Conservation (phyloP, 257 asterid species). For the Solanum etuberosum region DNA sequence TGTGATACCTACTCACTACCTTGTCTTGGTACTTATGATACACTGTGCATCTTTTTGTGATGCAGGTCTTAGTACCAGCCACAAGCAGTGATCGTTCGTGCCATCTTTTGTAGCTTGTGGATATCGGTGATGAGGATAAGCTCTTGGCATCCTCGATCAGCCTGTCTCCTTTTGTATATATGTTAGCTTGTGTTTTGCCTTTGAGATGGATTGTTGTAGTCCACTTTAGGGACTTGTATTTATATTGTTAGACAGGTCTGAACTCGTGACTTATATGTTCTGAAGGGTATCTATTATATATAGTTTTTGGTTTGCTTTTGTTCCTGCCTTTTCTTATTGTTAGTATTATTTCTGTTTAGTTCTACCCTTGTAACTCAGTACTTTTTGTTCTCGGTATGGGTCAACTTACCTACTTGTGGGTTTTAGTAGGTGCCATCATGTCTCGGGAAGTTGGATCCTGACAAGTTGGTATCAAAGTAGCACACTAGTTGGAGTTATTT, state of each 20-base stretch:
- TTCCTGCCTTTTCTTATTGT: not conserved
- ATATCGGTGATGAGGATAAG: not conserved
- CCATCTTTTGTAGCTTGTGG: not conserved
- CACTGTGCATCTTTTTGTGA: not conserved
- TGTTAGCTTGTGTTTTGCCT: not conserved
- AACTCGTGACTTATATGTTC: not conserved
- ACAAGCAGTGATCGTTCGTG: not conserved
- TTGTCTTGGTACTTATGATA: not conserved
- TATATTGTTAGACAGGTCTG: not conserved
- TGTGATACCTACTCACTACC: not conserved
- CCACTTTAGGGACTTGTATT: not conserved
- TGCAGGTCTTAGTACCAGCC: not conserved
- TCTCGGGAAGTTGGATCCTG: too few species aligned
- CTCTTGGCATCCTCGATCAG: not conserved
- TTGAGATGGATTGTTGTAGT: not conserved
- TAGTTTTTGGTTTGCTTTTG: not conserved
- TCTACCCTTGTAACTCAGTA: too few species aligned
- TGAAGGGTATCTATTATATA: not conserved
- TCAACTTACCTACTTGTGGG: too few species aligned
- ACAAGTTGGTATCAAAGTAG: too few species aligned
- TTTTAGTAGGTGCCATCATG: too few species aligned
- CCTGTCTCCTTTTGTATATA: not conserved
- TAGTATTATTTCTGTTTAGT: too few species aligned
- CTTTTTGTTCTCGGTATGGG: too few species aligned
- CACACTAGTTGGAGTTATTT: too few species aligned